Evolutionary conservation across 805 yeast species (phyloP), one percentile per base, ranked within the genome.

Genomic region (Wickerhamiella sorbophila): DNA sequence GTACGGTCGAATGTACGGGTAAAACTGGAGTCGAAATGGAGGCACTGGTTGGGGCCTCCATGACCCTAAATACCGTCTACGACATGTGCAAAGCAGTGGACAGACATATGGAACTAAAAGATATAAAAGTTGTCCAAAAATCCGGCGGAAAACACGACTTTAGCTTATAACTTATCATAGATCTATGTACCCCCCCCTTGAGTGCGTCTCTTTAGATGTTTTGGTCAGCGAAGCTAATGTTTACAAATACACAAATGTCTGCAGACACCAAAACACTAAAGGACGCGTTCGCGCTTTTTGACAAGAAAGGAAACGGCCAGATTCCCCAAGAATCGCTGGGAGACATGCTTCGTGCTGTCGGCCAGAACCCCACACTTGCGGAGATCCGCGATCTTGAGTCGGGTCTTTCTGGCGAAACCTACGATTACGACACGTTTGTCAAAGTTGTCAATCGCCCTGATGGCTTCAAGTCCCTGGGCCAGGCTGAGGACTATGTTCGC

Each of bases 271-370:
- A 71, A 52, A 65, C 73, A 20, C 66, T 70, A 67, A 85, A 84
- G 65, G 96, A 91, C 71, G 95, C 96, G 19, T 91, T 91, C 63
- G 91, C 97, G 10, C 75, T 91, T 36, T 91, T 88, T 58, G 98
- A 91, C 67, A 87, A 86, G 65, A 84, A 87, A 58, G 97, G 95
- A 22, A 83, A 88, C 31, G 98, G 97, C 15, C 73, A 77, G 60
- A 91, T 91, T 43, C 76, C 95, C 14, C 69, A 73, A 46, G 82
- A 79, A 48, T 77, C 82, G 46, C 71, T 91, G 39, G 98, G 97
- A 29, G 98, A 91, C 58, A 72, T 91, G 52, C 72, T 91, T 46
- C 75, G 99, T 60, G 96, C 98, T 1, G 87, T 91, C 46, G 99
- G 98, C 32, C 97, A 88, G 68, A 91, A 91, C 67, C 99, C 99